Evolutionary conservation across 345 rosid genomes (phyloP).

Genomic region (Citrus sinensis): DNA sequence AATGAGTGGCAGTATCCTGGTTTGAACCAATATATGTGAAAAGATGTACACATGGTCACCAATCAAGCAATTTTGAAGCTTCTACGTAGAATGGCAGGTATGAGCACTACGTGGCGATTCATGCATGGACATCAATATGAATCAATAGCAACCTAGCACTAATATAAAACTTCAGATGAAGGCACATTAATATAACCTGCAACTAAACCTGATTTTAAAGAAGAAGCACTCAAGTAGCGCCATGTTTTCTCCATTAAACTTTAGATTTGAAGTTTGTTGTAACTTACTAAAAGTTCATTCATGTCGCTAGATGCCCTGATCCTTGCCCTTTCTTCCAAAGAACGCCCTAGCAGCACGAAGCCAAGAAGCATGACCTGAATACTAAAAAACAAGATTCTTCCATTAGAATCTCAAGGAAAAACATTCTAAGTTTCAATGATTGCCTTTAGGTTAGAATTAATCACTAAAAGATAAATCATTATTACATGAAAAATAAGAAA

Average conservation of each 20-base stretch:
- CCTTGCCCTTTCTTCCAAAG: conserved; percentile 89
- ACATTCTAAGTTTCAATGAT: neutral
- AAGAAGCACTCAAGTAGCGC: conserved; percentile 3
- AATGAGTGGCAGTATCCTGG: neutral
- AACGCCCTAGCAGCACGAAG: conserved; percentile 91
- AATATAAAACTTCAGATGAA: neutral
- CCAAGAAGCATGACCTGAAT: conserved; percentile 99
- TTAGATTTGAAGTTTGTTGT: neutral
- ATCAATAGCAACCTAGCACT: neutral
- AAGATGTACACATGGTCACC: neutral
- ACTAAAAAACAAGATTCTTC: conserved; percentile 52
- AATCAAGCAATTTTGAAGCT: neutral
- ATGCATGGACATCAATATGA: neutral
- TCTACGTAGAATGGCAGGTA: neutral
- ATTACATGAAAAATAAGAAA: neutral
- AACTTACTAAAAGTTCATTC: conserved; percentile 90
- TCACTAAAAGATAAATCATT: neutral
- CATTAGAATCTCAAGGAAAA: conserved; percentile 31
- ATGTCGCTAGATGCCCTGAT: conserved; percentile 82
- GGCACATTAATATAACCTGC: neutral
- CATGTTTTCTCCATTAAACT: neutral
- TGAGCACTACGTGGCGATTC: neutral
- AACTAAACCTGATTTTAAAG: conserved; percentile 5
- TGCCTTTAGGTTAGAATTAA: conserved; percentile 7
- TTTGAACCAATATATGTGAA: neutral